Evolutionary conservation across 179 eudicot genomes (phyloP).

Genomic region (Heliamphora pulchella): DNA sequence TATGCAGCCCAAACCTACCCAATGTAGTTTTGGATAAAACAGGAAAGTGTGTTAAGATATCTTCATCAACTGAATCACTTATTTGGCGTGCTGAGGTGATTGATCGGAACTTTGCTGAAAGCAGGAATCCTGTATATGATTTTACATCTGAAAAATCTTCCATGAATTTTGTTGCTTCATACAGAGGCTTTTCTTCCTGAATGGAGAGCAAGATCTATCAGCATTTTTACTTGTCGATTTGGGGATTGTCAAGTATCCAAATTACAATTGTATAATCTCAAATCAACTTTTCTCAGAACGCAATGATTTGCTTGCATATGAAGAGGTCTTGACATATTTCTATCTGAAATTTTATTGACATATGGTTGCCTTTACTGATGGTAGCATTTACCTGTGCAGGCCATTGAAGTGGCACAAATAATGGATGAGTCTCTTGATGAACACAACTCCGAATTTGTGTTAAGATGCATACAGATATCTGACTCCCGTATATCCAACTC

Average conservation of each 20-base stretch:
- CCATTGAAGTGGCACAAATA: slow-evolving; percentile 83
- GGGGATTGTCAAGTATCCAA: slow-evolving; percentile 77
- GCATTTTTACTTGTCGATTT: slow-evolving; percentile 77
- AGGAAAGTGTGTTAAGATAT: slow-evolving; percentile 53
- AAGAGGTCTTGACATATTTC: slow-evolving; percentile 54
- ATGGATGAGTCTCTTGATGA: slow-evolving; percentile 85
- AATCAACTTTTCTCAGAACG: slow-evolving; percentile 47
- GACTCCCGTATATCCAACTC: slow-evolving; percentile 42
- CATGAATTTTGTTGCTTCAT: slow-evolving; percentile 21
- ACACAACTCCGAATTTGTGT: slow-evolving; percentile 42
- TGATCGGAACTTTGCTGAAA: slow-evolving; percentile 5
- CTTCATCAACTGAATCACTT: slow-evolving; percentile 61
- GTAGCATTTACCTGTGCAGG: slow-evolving; percentile 33
- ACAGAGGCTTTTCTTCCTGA: slow-evolving; percentile 90
- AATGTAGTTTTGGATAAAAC: slow-evolving; percentile 45
- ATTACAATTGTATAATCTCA: slow-evolving; percentile 55
- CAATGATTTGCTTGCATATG: slow-evolving; percentile 68
- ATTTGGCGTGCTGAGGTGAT: slow-evolving; percentile 89
- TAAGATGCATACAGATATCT: slow-evolving; percentile 58
- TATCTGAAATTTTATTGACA: neutral
- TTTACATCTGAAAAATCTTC: slow-evolving; percentile 10
- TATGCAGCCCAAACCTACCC: slow-evolving; percentile 53
- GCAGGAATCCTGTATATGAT: neutral
- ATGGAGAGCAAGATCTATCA: slow-evolving; percentile 84
- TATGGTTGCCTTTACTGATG: slow-evolving; percentile 17